A percentile compares a stretch with the other conserved stretches of the same genome.
Conservation (phyloP, 495 filamentous ascomycete species). For the Amorphotheca resinae region DNA sequence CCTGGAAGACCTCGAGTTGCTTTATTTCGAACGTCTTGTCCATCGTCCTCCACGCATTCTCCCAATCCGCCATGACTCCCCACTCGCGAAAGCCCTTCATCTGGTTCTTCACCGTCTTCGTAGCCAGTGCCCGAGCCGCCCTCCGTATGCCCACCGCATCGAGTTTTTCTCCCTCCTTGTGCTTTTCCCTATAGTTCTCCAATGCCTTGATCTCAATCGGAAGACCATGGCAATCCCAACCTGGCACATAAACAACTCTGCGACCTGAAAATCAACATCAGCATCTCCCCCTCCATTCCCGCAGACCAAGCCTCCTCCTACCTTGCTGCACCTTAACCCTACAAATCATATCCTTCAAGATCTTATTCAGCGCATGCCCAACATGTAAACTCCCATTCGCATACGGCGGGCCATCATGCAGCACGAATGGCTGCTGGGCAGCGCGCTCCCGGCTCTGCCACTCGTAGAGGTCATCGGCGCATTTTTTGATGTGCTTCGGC, state of each 20-base stretch:
- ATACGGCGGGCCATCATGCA: constrained; percentile 96
- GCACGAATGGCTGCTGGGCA: constrained; percentile 50
- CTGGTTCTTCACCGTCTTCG: constrained; percentile 62
- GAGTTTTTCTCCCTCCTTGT: constrained; percentile 28
- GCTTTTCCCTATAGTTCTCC: constrained; percentile 33
- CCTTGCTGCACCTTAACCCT: constrained; percentile 69
- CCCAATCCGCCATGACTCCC: constrained; percentile 92
- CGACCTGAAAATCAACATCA: constrained; percentile 9
- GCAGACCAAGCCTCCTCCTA: not conserved
- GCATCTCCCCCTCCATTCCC: no score
- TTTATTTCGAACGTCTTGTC: constrained; percentile 73
- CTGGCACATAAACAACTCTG: constrained; percentile 72
- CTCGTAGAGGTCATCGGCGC: constrained; percentile 76
- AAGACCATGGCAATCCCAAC: constrained; percentile 97
- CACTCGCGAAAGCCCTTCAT: constrained; percentile 72
- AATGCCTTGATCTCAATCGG: constrained; percentile 98
- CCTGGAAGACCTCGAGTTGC: constrained; percentile 73
- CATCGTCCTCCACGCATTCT: constrained; percentile 85
- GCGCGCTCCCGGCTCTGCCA: constrained; percentile 63
- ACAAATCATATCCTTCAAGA: constrained; percentile 86
- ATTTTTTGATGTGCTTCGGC: constrained; percentile 56
- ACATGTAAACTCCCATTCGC: constrained; percentile 91
- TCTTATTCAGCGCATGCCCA: constrained; percentile 97
- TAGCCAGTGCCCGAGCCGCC: constrained; percentile 63
- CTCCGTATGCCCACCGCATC: constrained; percentile 44